phyloP scores from a whole-genome alignment of 257 asterid species.

The Gentiana dahurica region DNA sequence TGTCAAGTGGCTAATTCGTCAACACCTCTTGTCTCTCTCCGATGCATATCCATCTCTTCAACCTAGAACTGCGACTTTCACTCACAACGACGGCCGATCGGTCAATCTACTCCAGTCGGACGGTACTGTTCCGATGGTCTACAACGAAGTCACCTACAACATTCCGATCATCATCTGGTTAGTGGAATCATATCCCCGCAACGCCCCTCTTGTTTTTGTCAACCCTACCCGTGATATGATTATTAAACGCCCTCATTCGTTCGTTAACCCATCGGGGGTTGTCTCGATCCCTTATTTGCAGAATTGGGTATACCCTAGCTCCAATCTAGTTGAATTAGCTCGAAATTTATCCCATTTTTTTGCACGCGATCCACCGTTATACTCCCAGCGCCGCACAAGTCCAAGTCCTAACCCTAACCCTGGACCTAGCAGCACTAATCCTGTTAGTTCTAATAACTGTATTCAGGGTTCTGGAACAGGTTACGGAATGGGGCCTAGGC shows the following conservation, averaged over 20 bases:
- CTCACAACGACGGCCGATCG: slow-evolving; percentile 93
- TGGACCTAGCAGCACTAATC: slow-evolving; percentile 6
- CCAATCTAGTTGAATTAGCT: slow-evolving; percentile 64
- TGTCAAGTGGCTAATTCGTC: slow-evolving; percentile 70
- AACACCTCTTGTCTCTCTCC: slow-evolving; percentile 54
- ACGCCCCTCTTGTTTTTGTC: slow-evolving; percentile 78
- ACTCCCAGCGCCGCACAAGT: slow-evolving; percentile 51
- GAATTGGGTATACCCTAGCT: slow-evolving; percentile 77
- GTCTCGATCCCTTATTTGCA: slow-evolving; percentile 69
- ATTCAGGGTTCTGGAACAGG: slow-evolving; percentile 18
- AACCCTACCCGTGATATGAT: slow-evolving; percentile 87
- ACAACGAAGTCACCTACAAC: slow-evolving; percentile 62
- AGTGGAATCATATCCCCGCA: slow-evolving; percentile 80
- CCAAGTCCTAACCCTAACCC: slow-evolving; percentile 22
- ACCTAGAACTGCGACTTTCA: slow-evolving; percentile 67
- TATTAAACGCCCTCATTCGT: slow-evolving; percentile 70
- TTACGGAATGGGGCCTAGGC: slow-evolving; percentile 27
- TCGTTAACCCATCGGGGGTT: slow-evolving; percentile 77
- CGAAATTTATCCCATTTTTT: slow-evolving; percentile 49
- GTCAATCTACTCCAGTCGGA: slow-evolving; percentile 79
- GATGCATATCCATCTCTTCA: slow-evolving; percentile 66
- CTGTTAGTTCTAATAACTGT: slow-evolving; percentile 3
- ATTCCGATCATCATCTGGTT: slow-evolving; percentile 85
- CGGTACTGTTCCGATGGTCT: slow-evolving; percentile 79
- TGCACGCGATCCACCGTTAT: slow-evolving; percentile 84